Base-by-base conservation (phyloP, 1,284 basidiomycete genomes). In the Naganishia sp. region DNA sequence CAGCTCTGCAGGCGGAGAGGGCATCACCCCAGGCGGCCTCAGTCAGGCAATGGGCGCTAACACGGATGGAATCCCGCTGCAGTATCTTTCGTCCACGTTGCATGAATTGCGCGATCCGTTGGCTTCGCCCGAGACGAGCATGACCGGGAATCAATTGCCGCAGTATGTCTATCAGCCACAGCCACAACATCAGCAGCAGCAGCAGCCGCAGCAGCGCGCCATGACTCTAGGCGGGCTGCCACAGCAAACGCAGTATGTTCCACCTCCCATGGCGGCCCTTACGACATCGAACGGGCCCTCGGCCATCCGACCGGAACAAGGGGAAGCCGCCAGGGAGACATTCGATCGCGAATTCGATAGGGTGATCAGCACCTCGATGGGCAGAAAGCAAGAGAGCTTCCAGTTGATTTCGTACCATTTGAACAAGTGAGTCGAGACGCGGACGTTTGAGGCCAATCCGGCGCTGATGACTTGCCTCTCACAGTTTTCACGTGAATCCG, bases 361-460 rank as follows among this genome's bases (percentile, higher is more conserved):
- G 21, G 58, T 61, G 35, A 58, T 57, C 25, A 49, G 25, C 11
- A 18, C 11, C 23, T 57, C 42, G 31, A 55, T 45, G 41, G 61
- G 62, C 25, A 58, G 62, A 11, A 28, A 56, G 51, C 66, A 66
- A 39, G 60, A 67, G 45, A 62, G 58, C 18, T 66, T 54, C 25
- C 61, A 74, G 71, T 68, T 78, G 28, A 74, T 77, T 63, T 87
- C 90, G 67, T 93, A 94, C 76, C 91, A 94, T 74, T 82, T 94
- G 57, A 89, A 92, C 72, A 94, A 94, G 77, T 80, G 61, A 66
- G 76, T 71, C 11, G 13, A 18, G 18, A 53, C 21, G 39, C 23
- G 21, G 31, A 1, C 41, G 21, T 35, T 4, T 43, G 35, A 10
- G 2, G 17, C 35, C 35, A 6, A 9, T 39, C 82, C 88, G 66